Percentiles rank a stretch among this genome's conserved stretches.
Conservation (phyloP, 208 protist species). For the Eutreptiella sp. region DNA sequence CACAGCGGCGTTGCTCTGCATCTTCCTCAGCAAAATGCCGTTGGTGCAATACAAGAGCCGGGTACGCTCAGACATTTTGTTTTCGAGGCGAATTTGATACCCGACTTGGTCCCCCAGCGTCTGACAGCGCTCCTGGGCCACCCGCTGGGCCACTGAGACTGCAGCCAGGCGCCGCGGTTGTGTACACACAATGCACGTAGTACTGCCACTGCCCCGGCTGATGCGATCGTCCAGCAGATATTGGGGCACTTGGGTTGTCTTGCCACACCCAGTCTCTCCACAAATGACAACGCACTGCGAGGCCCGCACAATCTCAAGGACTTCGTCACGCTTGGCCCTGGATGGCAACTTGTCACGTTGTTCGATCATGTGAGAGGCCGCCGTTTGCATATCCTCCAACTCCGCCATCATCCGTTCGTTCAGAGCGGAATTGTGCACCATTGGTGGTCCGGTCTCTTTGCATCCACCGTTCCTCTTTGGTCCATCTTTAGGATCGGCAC, state of each 20-base stretch:
- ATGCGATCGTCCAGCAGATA: slow-evolving; percentile 83
- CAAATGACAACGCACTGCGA: slow-evolving; percentile 86
- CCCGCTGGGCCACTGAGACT: slow-evolving; percentile 80
- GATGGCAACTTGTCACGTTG: too few relatives aligned
- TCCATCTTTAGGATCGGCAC: too few relatives aligned
- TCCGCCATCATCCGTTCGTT: too few relatives aligned
- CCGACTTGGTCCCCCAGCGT: slow-evolving; percentile 74
- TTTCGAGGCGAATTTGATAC: slow-evolving; percentile 85
- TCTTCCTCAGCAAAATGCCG: slow-evolving; percentile 78
- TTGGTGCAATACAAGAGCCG: slow-evolving; percentile 86
- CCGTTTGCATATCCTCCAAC: too few relatives aligned
- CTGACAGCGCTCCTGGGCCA: slow-evolving; percentile 81
- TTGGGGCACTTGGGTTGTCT: slow-evolving; percentile 94
- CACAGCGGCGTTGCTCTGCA: slow-evolving; percentile 77
- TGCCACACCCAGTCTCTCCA: slow-evolving; percentile 94
- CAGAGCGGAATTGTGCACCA: too few relatives aligned
- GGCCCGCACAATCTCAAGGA: slow-evolving; percentile 45
- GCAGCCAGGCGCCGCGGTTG: slow-evolving; percentile 85
- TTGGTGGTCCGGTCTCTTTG: too few relatives aligned
- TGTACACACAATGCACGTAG: slow-evolving; percentile 82
- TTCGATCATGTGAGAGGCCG: too few relatives aligned
- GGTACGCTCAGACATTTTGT: slow-evolving; percentile 64
- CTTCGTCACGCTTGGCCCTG: slow-evolving; percentile 32
- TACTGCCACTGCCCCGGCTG: slow-evolving; percentile 63
- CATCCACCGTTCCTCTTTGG: too few relatives aligned